Conservation (phyloP, 805 yeast genomes). For the Candida sphagnicola region DNA sequence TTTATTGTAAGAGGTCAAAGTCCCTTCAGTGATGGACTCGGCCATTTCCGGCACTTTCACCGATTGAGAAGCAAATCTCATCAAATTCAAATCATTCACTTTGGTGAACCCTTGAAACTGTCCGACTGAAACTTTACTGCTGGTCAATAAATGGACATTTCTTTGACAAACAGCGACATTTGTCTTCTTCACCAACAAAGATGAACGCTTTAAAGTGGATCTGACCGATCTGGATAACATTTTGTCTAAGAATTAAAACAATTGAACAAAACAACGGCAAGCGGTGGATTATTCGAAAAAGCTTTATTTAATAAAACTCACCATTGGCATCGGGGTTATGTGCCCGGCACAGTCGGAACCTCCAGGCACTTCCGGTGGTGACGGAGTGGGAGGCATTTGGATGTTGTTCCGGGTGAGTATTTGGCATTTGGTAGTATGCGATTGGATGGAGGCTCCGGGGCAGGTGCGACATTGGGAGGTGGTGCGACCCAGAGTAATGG, state of each 20-base stretch:
- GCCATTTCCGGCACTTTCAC: conserved; percentile 99
- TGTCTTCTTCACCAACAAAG: background rate
- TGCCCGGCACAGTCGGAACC: background rate
- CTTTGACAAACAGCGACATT: background rate
- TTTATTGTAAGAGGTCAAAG: conserved; percentile 64
- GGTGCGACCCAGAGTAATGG: too few species aligned
- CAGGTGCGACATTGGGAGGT: too few species aligned
- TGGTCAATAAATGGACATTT: conserved; percentile 4
- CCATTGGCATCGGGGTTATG: background rate
- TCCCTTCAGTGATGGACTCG: conserved; percentile 96
- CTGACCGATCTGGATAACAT: conserved; percentile 35
- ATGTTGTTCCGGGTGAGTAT: too few species aligned
- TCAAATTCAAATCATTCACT: conserved; percentile 20
- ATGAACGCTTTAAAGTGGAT: conserved; percentile 21
- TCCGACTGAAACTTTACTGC: conserved; percentile 3
- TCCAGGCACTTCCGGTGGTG: too few species aligned
- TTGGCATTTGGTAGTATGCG: too few species aligned
- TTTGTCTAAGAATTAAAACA: conserved; percentile 1
- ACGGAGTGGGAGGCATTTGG: too few species aligned
- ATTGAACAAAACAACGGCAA: background rate
- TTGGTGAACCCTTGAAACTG: conserved; percentile 4
- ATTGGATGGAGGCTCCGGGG: too few species aligned
- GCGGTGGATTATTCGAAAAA: background rate
- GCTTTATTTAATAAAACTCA: background rate
- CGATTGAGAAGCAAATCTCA: conserved; percentile 36